These are phyloP conservation scores for Cyathus striatus DNA, from an alignment of 768 basidiomycete species.

Conservation along the genomic window DNA sequence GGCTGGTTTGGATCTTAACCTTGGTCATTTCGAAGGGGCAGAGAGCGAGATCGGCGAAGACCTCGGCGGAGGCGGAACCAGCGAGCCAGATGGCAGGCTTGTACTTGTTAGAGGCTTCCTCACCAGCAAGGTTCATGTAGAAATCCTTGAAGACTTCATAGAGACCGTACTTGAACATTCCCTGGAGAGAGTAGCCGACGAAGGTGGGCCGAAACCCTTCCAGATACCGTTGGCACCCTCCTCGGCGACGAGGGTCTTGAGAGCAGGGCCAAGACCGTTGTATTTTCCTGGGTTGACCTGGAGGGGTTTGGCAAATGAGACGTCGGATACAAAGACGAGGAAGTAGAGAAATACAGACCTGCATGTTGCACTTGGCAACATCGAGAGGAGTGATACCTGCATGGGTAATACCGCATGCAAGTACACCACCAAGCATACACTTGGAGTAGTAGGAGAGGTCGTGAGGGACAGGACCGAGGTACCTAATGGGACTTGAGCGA, in stretches of 20 bases:
- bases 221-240: slow-evolving; percentile 85
- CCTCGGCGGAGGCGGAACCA: slow-evolving; percentile 90
- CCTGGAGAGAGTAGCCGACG: slow-evolving; percentile 92
- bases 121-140: slow-evolving; percentile 87
- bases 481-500: slow-evolving; percentile 37
- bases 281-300: slow-evolving; percentile 78
- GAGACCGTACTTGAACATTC: slow-evolving; percentile 98
- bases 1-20: slow-evolving; percentile 84
- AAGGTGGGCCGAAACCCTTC: slow-evolving; percentile 95
- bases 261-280: slow-evolving; percentile 55
- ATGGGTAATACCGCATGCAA: slow-evolving; percentile 87
- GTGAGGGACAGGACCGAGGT: slow-evolving; percentile 70
- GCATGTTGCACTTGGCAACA: slow-evolving; percentile 91
- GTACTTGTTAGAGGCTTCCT: slow-evolving; percentile 75
- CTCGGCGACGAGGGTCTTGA: slow-evolving; percentile 67
- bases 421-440: slow-evolving; percentile 82
- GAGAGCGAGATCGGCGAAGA: slow-evolving; percentile 94
- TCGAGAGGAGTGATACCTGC: slow-evolving; percentile 85
- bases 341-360: slow-evolving; percentile 39
- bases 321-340: slow-evolving; percentile 1
- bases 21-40: slow-evolving; percentile 95
- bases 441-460: slow-evolving; percentile 75
- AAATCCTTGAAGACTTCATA: slow-evolving; percentile 95
- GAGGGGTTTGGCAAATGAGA: too few species aligned
- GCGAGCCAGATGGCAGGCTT: slow-evolving; percentile 91